Evolutionary conservation across 2,329 filamentous ascomycete species (phyloP).

Genomic region (Cucurbitaria berberidis): DNA sequence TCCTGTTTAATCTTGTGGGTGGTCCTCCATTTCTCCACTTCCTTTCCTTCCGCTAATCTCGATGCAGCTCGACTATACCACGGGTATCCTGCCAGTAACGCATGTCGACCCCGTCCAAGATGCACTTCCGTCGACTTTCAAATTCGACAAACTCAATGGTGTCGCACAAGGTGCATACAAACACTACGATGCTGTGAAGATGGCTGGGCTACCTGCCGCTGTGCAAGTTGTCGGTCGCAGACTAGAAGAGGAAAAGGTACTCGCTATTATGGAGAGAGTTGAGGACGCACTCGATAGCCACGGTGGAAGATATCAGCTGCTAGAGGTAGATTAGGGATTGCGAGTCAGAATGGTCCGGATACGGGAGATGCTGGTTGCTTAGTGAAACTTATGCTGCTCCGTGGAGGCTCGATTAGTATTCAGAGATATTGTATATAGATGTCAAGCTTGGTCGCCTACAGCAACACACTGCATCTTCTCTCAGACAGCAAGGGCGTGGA

Average conservation of each 20-base stretch:
- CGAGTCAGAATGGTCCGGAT: not conserved
- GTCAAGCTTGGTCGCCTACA: not conserved
- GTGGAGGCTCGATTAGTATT: not conserved
- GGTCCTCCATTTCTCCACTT: not conserved
- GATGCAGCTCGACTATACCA: slow-evolving; percentile 78
- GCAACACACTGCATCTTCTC: not conserved
- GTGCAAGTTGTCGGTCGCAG: slow-evolving; percentile 12
- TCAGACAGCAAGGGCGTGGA: not conserved
- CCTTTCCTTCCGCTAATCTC: slow-evolving; percentile 5
- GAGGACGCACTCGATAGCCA: slow-evolving; percentile 72
- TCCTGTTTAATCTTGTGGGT: slow-evolving; percentile 84
- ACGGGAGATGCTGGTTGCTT: not conserved
- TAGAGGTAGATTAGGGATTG: slow-evolving; percentile 52
- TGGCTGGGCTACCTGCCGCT: slow-evolving; percentile 72
- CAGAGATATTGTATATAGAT: not conserved
- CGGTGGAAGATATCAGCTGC: slow-evolving; percentile 57
- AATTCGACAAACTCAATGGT: slow-evolving; percentile 71
- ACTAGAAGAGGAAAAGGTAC: slow-evolving; percentile 53
- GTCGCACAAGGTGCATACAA: slow-evolving; percentile 84
- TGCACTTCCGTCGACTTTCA: slow-evolving; percentile 67
- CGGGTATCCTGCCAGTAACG: slow-evolving; percentile 82
- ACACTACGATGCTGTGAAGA: slow-evolving; percentile 79
- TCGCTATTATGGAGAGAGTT: slow-evolving; percentile 78
- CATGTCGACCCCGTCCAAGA: slow-evolving; percentile 77
- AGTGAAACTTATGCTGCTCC: not conserved